Conservation (phyloP, 2,329 filamentous ascomycete genomes). For the Clarireedia sp. region DNA sequence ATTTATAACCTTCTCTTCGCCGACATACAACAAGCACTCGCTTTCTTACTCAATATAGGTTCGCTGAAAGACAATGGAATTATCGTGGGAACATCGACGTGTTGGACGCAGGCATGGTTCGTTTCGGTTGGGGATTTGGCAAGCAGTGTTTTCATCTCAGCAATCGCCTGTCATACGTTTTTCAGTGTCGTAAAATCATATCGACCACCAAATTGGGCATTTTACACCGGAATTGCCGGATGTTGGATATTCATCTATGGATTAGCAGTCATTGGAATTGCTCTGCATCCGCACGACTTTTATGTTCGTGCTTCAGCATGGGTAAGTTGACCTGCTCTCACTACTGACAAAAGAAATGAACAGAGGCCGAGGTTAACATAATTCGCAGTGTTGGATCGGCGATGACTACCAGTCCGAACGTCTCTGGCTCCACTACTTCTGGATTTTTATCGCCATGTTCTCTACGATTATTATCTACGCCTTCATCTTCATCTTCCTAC, state of each 20-base stretch:
- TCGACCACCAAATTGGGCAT: constrained; percentile 40
- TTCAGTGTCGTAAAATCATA: constrained; percentile 51
- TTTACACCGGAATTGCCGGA: constrained; percentile 40
- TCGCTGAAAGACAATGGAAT: constrained; percentile 50
- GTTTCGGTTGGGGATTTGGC: constrained; percentile 58
- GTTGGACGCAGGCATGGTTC: constrained; percentile 60
- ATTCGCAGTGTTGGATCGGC: constrained; percentile 53
- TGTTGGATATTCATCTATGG: constrained; percentile 54
- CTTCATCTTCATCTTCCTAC: constrained; percentile 25
- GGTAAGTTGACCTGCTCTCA: constrained; percentile 32
- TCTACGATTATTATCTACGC: constrained; percentile 41
- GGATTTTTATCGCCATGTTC: constrained; percentile 50
- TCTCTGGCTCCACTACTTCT: constrained; percentile 55
- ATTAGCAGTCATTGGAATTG: constrained; percentile 44
- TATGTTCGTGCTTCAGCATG: constrained; percentile 61
- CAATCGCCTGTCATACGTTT: constrained; percentile 60
- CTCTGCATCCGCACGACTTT: constrained; percentile 33
- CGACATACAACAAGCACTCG: constrained; percentile 57
- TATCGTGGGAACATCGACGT: constrained; percentile 44
- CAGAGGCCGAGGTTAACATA: no score
- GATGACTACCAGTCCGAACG: constrained; percentile 45
- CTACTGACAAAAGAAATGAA: no score
- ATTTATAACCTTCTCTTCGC: constrained; percentile 63
- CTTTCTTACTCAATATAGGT: constrained; percentile 54
- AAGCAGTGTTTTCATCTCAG: constrained; percentile 58